Conservation (phyloP, 148 eudicot species). For the Arctostaphylos glauca region DNA sequence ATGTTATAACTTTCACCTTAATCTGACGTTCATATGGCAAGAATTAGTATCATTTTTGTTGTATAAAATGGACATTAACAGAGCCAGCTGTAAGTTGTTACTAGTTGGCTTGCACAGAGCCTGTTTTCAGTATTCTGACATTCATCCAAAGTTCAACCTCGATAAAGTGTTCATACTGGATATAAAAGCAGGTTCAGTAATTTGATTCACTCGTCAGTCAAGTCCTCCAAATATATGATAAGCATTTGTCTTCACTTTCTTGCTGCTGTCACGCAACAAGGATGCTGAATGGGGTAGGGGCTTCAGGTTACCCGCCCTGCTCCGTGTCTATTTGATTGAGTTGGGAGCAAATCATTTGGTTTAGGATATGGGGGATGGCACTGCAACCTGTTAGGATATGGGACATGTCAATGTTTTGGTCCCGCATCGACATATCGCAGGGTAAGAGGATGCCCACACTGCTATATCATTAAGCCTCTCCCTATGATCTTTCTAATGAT, state of each 20-base stretch:
- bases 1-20: neutral
- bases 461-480: neutral
- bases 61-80: neutral
- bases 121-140: neutral
- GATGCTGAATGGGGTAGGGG: neutral
- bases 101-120: neutral
- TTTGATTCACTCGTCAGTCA: neutral
- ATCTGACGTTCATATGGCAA: neutral
- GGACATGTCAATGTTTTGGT: neutral
- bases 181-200: neutral
- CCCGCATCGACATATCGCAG: neutral
- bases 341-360: neutral
- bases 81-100: neutral
- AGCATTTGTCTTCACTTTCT: neutral
- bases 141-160: neutral
- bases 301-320: neutral
- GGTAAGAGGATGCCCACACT: neutral
- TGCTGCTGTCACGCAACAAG: neutral
- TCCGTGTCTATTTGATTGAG: neutral
- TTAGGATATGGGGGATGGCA: neutral
- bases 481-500: neutral
- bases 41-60: too few species aligned
- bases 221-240: neutral
- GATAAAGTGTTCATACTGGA: neutral
- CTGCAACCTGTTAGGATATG: neutral